Conservation (phyloP, 306 rosid genomes). For the Dicorynia guianensis region DNA sequence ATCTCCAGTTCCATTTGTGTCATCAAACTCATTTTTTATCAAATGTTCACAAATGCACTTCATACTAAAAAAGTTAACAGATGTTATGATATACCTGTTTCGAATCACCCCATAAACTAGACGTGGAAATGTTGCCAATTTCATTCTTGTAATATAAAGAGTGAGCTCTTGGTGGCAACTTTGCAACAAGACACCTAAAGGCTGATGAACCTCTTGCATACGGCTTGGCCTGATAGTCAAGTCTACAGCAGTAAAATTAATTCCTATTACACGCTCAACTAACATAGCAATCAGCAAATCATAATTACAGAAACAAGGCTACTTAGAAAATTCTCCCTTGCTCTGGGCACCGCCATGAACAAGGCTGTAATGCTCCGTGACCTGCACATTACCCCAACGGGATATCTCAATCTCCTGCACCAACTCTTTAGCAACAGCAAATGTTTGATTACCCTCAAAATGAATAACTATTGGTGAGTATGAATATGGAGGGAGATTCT, state of each 20-base stretch:
- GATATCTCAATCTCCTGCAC: constrained; percentile 92
- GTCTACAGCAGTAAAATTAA: constrained; percentile 64
- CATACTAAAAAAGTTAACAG: neutral
- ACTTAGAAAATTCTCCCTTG: constrained; percentile 98
- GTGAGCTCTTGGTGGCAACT: constrained; percentile 90
- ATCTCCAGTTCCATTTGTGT: constrained; percentile 83
- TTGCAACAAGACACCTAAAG: constrained; percentile 81
- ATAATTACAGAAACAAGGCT: constrained; percentile 35
- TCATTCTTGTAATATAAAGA: constrained; percentile 95
- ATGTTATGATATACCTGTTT: constrained; percentile 61
- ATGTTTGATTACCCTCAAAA: constrained; percentile 86
- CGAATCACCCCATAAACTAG: constrained; percentile 92
- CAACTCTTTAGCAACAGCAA: constrained; percentile 88
- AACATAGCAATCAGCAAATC: constrained; percentile 35
- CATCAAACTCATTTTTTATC: constrained; percentile 32
- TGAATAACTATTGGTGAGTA: constrained; percentile 78
- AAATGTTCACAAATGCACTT: constrained; percentile 34
- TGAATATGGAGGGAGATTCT: constrained; percentile 73
- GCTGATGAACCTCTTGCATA: constrained; percentile 84
- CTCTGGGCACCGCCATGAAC: constrained; percentile 87
- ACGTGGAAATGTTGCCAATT: constrained; percentile 96
- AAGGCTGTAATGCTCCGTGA: constrained; percentile 88
- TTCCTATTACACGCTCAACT: constrained; percentile 29
- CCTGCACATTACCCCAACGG: constrained; percentile 97
- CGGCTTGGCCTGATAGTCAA: constrained; percentile 90